Evolutionary conservation across 176 grass and related monocot species (phyloP), one percentile per base, ranked within the genome.

Genomic region (Typha latifolia): DNA sequence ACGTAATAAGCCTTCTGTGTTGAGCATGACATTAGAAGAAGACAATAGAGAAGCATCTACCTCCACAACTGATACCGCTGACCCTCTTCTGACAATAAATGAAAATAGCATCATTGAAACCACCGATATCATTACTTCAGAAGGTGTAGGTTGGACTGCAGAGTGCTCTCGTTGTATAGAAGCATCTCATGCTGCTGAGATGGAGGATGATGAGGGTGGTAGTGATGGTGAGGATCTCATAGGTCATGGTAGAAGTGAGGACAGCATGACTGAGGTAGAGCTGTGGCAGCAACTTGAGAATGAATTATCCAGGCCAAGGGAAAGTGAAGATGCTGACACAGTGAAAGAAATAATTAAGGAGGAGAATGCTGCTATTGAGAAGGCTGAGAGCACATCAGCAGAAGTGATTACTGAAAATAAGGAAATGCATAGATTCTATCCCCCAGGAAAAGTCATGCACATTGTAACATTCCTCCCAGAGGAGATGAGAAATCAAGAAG

Each of bases 361-460:
- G 75, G 64, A 61, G 66, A 87, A 69, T 70, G 74, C 64, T 72
- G 80, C 79, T 49, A 72, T 37, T 57, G 89, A 86, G 34, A 76
- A 75, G 50, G 72, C 65, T 15, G 73, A 67, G 0, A 68, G 49
- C 4, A 50, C 65, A 27, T 67, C 83, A 23, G 55, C 75, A 49
- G 80, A 70, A 70, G 68, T 81, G 62, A 78, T 74, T 47, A 90
- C 74, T 16, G 81, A 87, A 69, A 78, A 82, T 3, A 84, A 82
- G 69, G 89, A 97, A 74, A 71, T 70, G n/a, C 89, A 86, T 77
- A 87, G 94, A 70, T 97, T 97, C 73, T 97, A 90, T 61, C 94
- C 94, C 13, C 85, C 94, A 4, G 94, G 94, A 64, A 97, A 87
- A 86, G 84, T 97, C 61, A 97, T 97, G 94, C 94, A 93, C 22